Conservation (phyloP, 164 flowering plant genomes). For the Vitis labrusca region DNA sequence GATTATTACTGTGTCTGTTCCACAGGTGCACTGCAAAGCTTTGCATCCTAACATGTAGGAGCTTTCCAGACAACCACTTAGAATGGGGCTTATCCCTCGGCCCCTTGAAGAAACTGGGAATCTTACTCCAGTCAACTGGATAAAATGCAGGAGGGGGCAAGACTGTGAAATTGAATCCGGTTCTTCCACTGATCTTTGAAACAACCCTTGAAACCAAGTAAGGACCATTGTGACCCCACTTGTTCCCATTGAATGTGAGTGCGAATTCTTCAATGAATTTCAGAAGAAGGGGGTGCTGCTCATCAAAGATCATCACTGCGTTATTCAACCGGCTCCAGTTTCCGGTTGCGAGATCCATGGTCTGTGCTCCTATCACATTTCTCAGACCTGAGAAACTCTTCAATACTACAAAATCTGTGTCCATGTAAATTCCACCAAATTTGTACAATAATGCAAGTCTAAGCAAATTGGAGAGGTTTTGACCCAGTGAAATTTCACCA, state of each 20-base stretch:
- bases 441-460: slow-evolving; percentile 69
- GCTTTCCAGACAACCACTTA: slow-evolving; percentile 54
- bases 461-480: slow-evolving; percentile 88
- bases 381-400: slow-evolving; percentile 55
- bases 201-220: slow-evolving; percentile 90
- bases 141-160: slow-evolving; percentile 77
- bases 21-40: slow-evolving; percentile 81
- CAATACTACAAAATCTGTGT: slow-evolving; percentile 76
- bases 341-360: slow-evolving; percentile 44
- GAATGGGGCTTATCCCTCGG: slow-evolving; percentile 37
- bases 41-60: slow-evolving; percentile 34
- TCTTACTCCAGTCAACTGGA: slow-evolving; percentile 77
- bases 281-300: slow-evolving; percentile 65
- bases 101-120: slow-evolving; percentile 47
- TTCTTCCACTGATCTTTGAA: slow-evolving; percentile 34
- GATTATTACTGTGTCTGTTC: slow-evolving; percentile 69
- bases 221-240: slow-evolving; percentile 98
- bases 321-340: slow-evolving; percentile 90
- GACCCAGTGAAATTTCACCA: slow-evolving; percentile 77
- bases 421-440: slow-evolving; percentile 81
- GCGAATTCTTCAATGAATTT: slow-evolving; percentile 88
- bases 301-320: slow-evolving; percentile 86
- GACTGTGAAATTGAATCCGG: slow-evolving; percentile 62
- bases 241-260: slow-evolving; percentile 78
- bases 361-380: slow-evolving; percentile 83